These are phyloP conservation scores for Prasinococcaceae sp. DNA, from an alignment of 139 green algal species.

Conservation along the genomic window DNA sequence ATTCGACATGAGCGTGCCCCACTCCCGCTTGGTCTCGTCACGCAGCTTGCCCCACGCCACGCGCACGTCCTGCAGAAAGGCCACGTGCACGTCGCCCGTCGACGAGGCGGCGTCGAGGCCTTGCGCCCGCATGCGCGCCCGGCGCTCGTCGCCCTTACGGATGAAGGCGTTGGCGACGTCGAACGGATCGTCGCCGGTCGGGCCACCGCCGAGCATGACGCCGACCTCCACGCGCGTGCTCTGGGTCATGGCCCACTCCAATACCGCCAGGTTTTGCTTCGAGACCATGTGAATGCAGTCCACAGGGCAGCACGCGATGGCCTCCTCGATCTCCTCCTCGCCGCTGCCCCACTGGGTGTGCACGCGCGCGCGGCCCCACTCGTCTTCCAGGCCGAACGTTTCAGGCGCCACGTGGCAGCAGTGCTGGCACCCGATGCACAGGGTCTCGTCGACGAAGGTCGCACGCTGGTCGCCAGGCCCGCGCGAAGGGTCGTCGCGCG, in stretches of 20 bases:
- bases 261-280: constrained; percentile 12
- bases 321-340: constrained; percentile 16
- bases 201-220: too few species aligned
- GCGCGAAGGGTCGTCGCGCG: too few species aligned
- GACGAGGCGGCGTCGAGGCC: too few species aligned
- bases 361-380: constrained; percentile 9
- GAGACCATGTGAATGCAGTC: constrained; percentile 19
- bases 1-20: too few species aligned
- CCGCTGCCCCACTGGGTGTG: constrained; percentile 19
- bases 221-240: background rate
- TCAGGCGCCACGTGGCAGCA: constrained; percentile 7
- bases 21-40: too few species aligned
- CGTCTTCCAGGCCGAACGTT: constrained; percentile 17
- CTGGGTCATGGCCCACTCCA: constrained; percentile 16
- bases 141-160: too few species aligned
- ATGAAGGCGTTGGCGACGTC: too few species aligned
- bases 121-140: too few species aligned
- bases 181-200: too few species aligned
- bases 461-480: constrained; percentile 4
- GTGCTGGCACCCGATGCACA: constrained; percentile 21
- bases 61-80: too few species aligned
- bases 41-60: too few species aligned
- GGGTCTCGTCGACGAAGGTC: constrained; percentile 21
- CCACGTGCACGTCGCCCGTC: too few species aligned
- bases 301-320: constrained; percentile 23